Percentiles rank a stretch among this genome's conserved stretches.
Conservation (phyloP, 2,329 filamentous ascomycete genomes). For the Fusarium staphyleae region DNA sequence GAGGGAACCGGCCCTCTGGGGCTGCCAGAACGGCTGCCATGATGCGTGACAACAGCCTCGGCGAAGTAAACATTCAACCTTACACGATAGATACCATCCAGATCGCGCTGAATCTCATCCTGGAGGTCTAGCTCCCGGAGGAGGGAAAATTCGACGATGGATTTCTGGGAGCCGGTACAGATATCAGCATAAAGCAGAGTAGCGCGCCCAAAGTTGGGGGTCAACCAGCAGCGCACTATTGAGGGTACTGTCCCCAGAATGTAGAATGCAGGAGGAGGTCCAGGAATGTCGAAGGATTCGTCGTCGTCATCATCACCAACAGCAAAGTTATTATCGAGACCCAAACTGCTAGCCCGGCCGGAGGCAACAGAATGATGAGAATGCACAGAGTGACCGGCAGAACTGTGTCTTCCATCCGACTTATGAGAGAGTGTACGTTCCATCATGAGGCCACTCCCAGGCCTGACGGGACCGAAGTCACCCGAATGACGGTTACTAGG, state of each 20-base stretch:
- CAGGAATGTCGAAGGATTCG: conserved; percentile 74
- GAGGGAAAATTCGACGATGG: conserved; percentile 78
- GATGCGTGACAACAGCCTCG: conserved; percentile 82
- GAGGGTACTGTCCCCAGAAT: conserved; percentile 88
- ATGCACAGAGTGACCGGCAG: conserved; percentile 81
- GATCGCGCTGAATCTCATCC: conserved; percentile 69
- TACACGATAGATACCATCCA: conserved; percentile 72
- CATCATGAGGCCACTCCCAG: conserved; percentile 84
- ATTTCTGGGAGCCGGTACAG: conserved; percentile 90
- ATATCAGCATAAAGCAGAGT: conserved; percentile 90
- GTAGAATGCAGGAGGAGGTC: conserved; percentile 83
- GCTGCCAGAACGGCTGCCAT: conserved; percentile 74
- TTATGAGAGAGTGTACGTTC: conserved; percentile 94
- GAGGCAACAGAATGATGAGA: conserved; percentile 74
- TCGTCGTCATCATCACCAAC: conserved; percentile 69
- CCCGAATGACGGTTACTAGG: conserved; percentile 83
- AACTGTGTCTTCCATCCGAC: conserved; percentile 94
- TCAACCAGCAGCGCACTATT: conserved; percentile 96
- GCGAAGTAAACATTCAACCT: conserved; percentile 87
- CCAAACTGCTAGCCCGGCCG: conserved; percentile 86
- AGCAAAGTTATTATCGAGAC: conserved; percentile 75
- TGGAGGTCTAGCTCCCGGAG: conserved; percentile 76
- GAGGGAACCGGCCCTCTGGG: conserved; percentile 76
- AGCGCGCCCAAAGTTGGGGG: conserved; percentile 86
- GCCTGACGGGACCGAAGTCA: conserved; percentile 80